Evolutionary conservation across 2,329 filamentous ascomycete species (phyloP), one percentile per base, ranked within the genome.

Genomic region (Karstenula rhodostoma): DNA sequence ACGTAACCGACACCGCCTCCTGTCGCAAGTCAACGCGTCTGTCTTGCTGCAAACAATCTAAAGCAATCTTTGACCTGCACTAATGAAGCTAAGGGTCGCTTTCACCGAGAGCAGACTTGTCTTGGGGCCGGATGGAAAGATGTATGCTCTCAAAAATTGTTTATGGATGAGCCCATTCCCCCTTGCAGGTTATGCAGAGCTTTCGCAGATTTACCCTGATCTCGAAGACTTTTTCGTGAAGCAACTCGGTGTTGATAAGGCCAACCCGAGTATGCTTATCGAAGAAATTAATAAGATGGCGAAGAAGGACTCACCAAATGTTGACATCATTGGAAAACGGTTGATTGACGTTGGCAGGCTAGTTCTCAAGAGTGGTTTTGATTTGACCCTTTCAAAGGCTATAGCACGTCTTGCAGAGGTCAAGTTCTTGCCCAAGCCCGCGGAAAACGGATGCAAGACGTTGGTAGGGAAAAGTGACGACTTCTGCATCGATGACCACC

Each of bases 401-500:
- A 49, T 70, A 9, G 35, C 60, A 1, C 19, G 43, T 1, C 64
- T 71, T 8, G 47, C 56, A 33, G 47, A 60, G 23, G 42, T 60
- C 7, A 63, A 61, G 3, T 70, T 67, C 32, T 52, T 69, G 22
- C 69, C 69, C 3, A 61, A 59, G 35, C 50, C 32, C 19, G 5
- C 22, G 9, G 15, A 4, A 12, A 44, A 60, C 9, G 60, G 55
- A 15, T 27, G n/a, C 25, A 42, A 29, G 5, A 22, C 42, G 2
- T 62, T 69, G 13, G 60, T 67, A 5, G 51, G 57, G 1, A 17
- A 61, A 7, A 19, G 53, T 10, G 66, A 65, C 40, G 64, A 65
- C 17, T 70, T 65, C 42, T 55, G 56, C 13, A 35, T 71, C 22
- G 27, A 58, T 10, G 65, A 70, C 25, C 67, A 71, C 47, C 6